A percentile compares a stretch with the other conserved stretches of the same genome.
Conservation (phyloP, 2,329 filamentous ascomycete genomes). For the Bipolaris victoriae region DNA sequence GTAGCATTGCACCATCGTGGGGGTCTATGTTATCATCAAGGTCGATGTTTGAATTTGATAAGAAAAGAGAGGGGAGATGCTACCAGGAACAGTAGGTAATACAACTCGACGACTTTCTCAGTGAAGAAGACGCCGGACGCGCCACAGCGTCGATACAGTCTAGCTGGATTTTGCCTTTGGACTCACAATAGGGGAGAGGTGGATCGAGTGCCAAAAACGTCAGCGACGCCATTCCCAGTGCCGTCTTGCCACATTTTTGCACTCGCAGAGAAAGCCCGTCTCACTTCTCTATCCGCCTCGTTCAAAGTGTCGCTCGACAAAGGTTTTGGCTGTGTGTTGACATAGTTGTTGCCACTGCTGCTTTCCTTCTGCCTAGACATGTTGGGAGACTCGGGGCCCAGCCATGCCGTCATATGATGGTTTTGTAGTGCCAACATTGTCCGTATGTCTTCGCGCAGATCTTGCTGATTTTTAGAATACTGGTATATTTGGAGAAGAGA, state of each 20-base stretch:
- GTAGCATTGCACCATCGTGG: no score
- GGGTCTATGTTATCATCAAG: no score
- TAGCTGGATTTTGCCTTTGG: neutral
- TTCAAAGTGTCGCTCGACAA: neutral
- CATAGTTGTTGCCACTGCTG: neutral
- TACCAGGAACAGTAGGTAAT: no score
- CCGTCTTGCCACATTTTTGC: conserved; percentile 32
- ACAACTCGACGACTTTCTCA: no score
- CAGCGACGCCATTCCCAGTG: conserved; percentile 21
- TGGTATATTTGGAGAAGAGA: conserved; percentile 28
- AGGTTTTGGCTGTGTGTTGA: neutral
- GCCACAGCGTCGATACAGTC: neutral
- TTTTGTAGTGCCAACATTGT: conserved; percentile 24
- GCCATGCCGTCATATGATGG: conserved; percentile 24
- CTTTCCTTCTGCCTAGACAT: conserved; percentile 2
- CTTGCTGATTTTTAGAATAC: conserved; percentile 15
- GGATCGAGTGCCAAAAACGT: conserved; percentile 16
- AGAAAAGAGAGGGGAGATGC: no score
- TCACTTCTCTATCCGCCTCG: conserved; percentile 18
- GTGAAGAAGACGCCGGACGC: neutral
- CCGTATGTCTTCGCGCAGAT: conserved; percentile 28
- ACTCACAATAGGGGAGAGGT: neutral
- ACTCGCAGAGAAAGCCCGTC: conserved; percentile 17
- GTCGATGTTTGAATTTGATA: no score
- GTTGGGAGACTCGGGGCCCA: conserved; percentile 10